These are phyloP conservation scores for Hymenoscyphus scutula DNA, from an alignment of 2,329 filamentous ascomycete species.

Conservation along the genomic window DNA sequence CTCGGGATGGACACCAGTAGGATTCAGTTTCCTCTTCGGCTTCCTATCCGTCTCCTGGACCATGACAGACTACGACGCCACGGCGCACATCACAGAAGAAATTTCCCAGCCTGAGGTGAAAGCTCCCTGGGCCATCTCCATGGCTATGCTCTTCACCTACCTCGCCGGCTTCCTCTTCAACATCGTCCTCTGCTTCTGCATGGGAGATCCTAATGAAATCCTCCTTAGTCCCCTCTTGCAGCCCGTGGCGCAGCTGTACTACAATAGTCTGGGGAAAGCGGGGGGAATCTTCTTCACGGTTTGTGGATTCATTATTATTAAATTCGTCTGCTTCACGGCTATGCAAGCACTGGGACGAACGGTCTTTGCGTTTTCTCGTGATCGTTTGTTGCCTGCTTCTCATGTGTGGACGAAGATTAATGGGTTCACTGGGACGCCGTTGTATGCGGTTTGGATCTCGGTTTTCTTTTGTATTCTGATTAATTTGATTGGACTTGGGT, in stretches of 20 bases:
- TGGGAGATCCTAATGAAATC: slow-evolving; percentile 49
- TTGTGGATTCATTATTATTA: slow-evolving; percentile 55
- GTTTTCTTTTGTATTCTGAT: slow-evolving; percentile 53
- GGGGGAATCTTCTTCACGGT: slow-evolving; percentile 55
- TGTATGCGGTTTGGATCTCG: slow-evolving; percentile 59
- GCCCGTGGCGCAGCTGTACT: slow-evolving; percentile 57
- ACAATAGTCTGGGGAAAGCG: slow-evolving; percentile 53
- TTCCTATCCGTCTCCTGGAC: slow-evolving; percentile 59
- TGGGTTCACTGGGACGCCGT: slow-evolving; percentile 54
- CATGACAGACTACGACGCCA: slow-evolving; percentile 54
- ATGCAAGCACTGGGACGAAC: slow-evolving; percentile 48
- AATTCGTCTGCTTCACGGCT: slow-evolving; percentile 58
- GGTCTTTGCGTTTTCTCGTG: slow-evolving; percentile 60
- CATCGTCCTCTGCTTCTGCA: slow-evolving; percentile 56
- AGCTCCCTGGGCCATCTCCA: slow-evolving; percentile 54
- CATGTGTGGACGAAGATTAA: slow-evolving; percentile 55
- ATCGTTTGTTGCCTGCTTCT: slow-evolving; percentile 59
- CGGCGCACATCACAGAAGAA: slow-evolving; percentile 48
- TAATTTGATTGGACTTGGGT: slow-evolving; percentile 57
- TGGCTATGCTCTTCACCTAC: slow-evolving; percentile 56
- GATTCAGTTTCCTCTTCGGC: slow-evolving; percentile 59
- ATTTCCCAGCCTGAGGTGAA: slow-evolving; percentile 50
- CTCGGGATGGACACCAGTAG: slow-evolving; percentile 53
- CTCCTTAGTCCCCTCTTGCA: slow-evolving; percentile 48
- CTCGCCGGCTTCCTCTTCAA: slow-evolving; percentile 55